Evolutionary conservation across 768 basidiomycete species (phyloP), one percentile per base, ranked within the genome.

Genomic region (Lyophyllum decastes): DNA sequence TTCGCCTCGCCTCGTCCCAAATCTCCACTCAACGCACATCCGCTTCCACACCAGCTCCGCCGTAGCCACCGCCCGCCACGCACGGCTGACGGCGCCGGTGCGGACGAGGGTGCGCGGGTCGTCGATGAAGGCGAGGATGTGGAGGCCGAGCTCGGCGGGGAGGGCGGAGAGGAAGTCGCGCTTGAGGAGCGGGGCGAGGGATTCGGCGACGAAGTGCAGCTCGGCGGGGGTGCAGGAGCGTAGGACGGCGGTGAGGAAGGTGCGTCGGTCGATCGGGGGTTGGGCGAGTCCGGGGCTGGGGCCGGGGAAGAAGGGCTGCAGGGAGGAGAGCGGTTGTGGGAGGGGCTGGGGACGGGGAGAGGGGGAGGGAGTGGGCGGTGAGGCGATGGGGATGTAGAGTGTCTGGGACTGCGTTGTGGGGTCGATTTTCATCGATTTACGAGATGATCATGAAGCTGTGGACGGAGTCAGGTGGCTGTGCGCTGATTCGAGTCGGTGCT

Each of bases 21-120:
- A 90, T 6, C 79, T 80, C 67, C 86, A 82, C 17, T 74, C 65
- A 11, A 75, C 70, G 66, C 89, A 94, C 84, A 96, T 84, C 11
- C 78, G 64, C 70, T 84, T 86, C 95, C 95, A 98, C 11, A 92
- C 76, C 61, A 76, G 80, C 61, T 95, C 92, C 64, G 94, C 94
- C 45, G 78, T 72, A 7, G 88, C 78, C 6, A 97, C 79, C 16
- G 69, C 72, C 14, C 79, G 73, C 95, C 95, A 98, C 49, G 79
- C 78, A 52, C 77, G 75, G 63, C 87, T 89, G 26, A 95, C 95
- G 33, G 82, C 78, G 40, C 82, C 77, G 0, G 89, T 89, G 11
- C 91, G 76, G 0, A 85, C 77, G 10, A 97, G 84, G 0, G 89
- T 87, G 43, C 75, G 74, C 0, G 90, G 87, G 45, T 93, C 88